Conservation (phyloP, 192 early-diverging fungal genomes). For the Powellomyces hirtus region DNA sequence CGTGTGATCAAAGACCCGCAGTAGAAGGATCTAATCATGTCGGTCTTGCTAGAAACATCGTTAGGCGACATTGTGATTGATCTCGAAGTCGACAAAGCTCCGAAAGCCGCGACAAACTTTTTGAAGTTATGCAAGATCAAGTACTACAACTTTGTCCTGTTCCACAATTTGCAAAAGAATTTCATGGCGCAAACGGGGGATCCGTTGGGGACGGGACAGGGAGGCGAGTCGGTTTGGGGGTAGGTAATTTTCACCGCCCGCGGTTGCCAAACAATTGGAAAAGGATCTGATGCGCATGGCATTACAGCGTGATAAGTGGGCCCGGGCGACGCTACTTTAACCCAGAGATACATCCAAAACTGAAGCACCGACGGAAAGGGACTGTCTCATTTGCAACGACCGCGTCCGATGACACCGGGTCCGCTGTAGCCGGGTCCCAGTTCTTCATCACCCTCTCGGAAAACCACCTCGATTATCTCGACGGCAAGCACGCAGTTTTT, state of each 20-base stretch:
- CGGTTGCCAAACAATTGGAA: too few relatives aligned
- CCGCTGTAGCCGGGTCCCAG: constrained; percentile 65
- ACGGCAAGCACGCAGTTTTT: constrained; percentile 83
- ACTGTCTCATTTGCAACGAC: constrained; percentile 73
- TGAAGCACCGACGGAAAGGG: constrained; percentile 74
- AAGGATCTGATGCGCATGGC: too few relatives aligned
- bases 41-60: constrained; percentile 86
- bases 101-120: constrained; percentile 72
- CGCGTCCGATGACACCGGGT: constrained; percentile 32
- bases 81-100: constrained; percentile 71
- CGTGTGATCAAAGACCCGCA: too few relatives aligned
- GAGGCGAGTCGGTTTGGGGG: constrained; percentile 72
- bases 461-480: constrained; percentile 72
- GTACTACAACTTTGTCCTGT: constrained; percentile 77
- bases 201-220: constrained; percentile 67
- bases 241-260: constrained; percentile 6
- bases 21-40: too few relatives aligned
- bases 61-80: constrained; percentile 88
- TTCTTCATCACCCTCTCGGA: constrained; percentile 81
- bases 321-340: constrained; percentile 61
- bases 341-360: constrained; percentile 75
- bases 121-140: constrained; percentile 88
- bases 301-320: constrained; percentile 56
- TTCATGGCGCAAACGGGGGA: constrained; percentile 80
- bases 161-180: constrained; percentile 77